Conservation (phyloP, 2,329 filamentous ascomycete genomes). For the Pseudogymnoascus sp. region DNA sequence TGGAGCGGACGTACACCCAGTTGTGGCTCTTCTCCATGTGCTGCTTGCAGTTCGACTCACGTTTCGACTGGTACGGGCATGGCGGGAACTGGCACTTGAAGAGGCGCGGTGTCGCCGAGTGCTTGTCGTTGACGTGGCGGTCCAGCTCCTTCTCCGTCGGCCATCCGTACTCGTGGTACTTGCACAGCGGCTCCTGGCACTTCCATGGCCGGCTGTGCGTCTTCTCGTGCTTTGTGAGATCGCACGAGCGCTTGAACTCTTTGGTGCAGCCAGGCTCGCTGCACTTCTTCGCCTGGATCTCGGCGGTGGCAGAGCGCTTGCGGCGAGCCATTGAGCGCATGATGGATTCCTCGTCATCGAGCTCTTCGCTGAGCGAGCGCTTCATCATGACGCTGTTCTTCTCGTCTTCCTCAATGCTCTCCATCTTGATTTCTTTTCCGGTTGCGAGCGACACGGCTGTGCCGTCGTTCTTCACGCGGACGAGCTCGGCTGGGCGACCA, state of each 20-base stretch:
- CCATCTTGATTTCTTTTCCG: constrained; percentile 56
- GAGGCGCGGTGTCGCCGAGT: constrained; percentile 69
- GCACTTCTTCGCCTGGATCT: constrained; percentile 73
- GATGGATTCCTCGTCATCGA: constrained; percentile 72
- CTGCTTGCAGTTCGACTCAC: constrained; percentile 94
- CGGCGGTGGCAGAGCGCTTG: constrained; percentile 86
- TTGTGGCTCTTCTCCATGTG: constrained; percentile 97
- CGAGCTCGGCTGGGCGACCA: constrained; percentile 74
- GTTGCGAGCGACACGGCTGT: constrained; percentile 71
- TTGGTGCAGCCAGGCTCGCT: constrained; percentile 70
- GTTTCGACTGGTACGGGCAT: constrained; percentile 91
- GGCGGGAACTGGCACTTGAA: constrained; percentile 76
- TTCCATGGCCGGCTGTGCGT: constrained; percentile 96
- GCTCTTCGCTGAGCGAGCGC: constrained; percentile 59
- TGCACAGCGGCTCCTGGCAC: constrained; percentile 74
- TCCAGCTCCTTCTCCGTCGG: constrained; percentile 97
- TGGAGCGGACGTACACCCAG: constrained; percentile 84
- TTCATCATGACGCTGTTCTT: constrained; percentile 48
- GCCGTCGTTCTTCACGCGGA: constrained; percentile 72
- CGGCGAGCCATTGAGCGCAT: constrained; percentile 90
- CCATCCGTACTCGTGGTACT: constrained; percentile 84
- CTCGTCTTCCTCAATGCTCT: constrained; percentile 39
- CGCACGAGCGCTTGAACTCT: constrained; percentile 93
- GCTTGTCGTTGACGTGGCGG: constrained; percentile 93
- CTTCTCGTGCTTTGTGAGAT: constrained; percentile 96